Evolutionary conservation across 805 yeast genomes (phyloP), one percentile per base, ranked within the genome.

Genomic region (Wickerhamiella siamensis): DNA sequence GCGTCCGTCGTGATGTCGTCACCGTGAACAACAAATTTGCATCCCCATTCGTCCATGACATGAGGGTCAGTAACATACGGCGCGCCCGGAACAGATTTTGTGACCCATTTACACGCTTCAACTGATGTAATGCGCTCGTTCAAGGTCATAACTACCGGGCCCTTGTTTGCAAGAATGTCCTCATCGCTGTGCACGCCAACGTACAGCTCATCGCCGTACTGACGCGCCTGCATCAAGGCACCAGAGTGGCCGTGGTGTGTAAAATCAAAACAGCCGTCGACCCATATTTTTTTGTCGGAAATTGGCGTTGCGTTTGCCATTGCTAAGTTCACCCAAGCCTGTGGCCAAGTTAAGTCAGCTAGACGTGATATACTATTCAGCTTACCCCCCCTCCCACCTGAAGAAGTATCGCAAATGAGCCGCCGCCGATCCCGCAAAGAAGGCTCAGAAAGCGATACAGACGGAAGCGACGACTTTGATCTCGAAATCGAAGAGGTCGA

Each of bases 1-100:
- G 95, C 95, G 61, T 91, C 97, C 2, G 96, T 82, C 20, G 96
- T 91, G 50, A 91, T 84, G 57, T 91, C 98, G 61, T 91, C 98
- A 5, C 98, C 98, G 60, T 91, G 98, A 9, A 91, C 95, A n/a
- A 91, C 98, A 58, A 77, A 91, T 55, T 74, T 62, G 64, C 98
- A 91, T 5, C 72, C 73, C 55, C 74, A 74, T 20, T 66, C 50
- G 51, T 81, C 84, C 83, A 86, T 72, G 40, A 83, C 79, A 33
- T 63, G 64, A 1, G 94, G 93, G 48, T 77, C 81, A 0, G 98
- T 91, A 12, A 88, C 96, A 56, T 91, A 91, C 2, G 98, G 98
- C 0, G 97, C 96, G 47, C 71, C 66, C 2, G 77, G 70, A 15
- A 88, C 71, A 0, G 80, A 74, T 35, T 64, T 54, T 2, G 86